Evolutionary conservation across 768 basidiomycete species (phyloP).

Genomic region (Lactarius hatsudake): DNA sequence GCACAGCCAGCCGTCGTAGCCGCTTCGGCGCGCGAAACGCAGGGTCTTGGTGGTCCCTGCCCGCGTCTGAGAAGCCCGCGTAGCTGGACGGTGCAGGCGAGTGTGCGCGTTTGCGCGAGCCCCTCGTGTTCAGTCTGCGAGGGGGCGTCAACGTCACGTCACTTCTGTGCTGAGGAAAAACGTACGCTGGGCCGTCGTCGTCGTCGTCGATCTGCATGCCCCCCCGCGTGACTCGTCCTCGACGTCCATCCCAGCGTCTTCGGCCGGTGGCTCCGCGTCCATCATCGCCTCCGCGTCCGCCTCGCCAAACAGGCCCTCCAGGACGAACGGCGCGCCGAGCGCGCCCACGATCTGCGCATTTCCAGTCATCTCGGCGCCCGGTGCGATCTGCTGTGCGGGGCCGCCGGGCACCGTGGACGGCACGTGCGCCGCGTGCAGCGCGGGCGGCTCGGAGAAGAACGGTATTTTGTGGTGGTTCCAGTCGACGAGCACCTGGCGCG

Average conservation of each 20-base stretch:
- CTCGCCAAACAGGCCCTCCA: conserved; percentile 76
- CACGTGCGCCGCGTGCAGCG: conserved; percentile 72
- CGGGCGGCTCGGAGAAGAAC: conserved; percentile 79
- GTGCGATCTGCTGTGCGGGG: conserved; percentile 43
- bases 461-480: conserved; percentile 98
- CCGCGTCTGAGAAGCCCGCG: too few relatives aligned
- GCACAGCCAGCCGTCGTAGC: conserved; percentile 10
- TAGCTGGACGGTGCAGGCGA: background rate
- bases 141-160: too few relatives aligned
- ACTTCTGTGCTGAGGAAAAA: too few relatives aligned
- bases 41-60: background rate
- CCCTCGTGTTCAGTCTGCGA: too few relatives aligned
- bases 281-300: conserved; percentile 81
- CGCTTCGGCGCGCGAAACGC: conserved; percentile 19
- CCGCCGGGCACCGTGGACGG: conserved; percentile 46
- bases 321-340: conserved; percentile 76
- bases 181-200: too few relatives aligned
- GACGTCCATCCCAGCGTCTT: conserved; percentile 32
- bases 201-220: conserved; percentile 15
- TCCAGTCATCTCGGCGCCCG: conserved; percentile 77
- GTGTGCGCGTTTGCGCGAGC: conserved; percentile 19
- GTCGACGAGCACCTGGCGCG: conserved; percentile 78
- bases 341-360: conserved; percentile 72
- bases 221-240: conserved; percentile 14
- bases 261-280: conserved; percentile 29